phyloP scores from a whole-genome alignment of 208 protist species.

The Endotrypanum monterogeii region DNA sequence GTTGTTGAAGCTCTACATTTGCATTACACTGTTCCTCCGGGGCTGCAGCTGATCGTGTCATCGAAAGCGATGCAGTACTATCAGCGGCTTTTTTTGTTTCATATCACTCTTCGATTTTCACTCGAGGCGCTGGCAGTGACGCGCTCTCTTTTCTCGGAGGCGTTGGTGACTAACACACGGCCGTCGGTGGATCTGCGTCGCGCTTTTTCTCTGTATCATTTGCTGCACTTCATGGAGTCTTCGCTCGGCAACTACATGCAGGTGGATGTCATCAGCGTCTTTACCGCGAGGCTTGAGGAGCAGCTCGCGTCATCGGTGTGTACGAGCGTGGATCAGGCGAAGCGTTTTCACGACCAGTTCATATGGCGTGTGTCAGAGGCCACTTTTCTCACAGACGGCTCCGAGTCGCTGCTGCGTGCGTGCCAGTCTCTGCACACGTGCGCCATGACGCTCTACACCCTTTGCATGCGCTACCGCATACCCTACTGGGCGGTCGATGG shows the following conservation, averaged over 20 bases:
- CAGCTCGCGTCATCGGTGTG: slow-evolving; percentile 40
- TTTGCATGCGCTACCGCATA: slow-evolving; percentile 68
- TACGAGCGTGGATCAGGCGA: slow-evolving; percentile 73
- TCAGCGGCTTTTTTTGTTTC: slow-evolving; percentile 69
- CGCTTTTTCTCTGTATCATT: slow-evolving; percentile 63
- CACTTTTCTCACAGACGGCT: slow-evolving; percentile 63
- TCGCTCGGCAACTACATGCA: slow-evolving; percentile 74
- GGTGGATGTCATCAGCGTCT: slow-evolving; percentile 71
- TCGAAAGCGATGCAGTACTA: slow-evolving; percentile 76
- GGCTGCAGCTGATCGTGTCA: slow-evolving; percentile 69
- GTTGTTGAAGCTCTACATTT: slow-evolving; percentile 46
- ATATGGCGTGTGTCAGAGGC: slow-evolving; percentile 76
- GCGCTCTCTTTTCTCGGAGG: slow-evolving; percentile 59
- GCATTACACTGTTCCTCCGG: slow-evolving; percentile 48
- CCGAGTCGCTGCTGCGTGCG: slow-evolving; percentile 44
- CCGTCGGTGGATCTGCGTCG: slow-evolving; percentile 67
- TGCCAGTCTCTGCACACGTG: slow-evolving; percentile 49
- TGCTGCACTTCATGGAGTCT: slow-evolving; percentile 64
- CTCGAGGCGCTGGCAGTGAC: slow-evolving; percentile 60
- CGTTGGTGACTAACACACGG: slow-evolving; percentile 54
- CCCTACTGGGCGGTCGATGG: slow-evolving; percentile 75
- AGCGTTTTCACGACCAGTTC: slow-evolving; percentile 70
- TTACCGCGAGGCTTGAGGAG: slow-evolving; percentile 42
- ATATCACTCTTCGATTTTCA: slow-evolving; percentile 64
- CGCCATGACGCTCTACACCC: slow-evolving; percentile 51